Percentiles rank a stretch among this genome's conserved stretches.
phyloP scores from a whole-genome alignment of 768 basidiomycete genomes.

The Leccinum uliginosum region DNA sequence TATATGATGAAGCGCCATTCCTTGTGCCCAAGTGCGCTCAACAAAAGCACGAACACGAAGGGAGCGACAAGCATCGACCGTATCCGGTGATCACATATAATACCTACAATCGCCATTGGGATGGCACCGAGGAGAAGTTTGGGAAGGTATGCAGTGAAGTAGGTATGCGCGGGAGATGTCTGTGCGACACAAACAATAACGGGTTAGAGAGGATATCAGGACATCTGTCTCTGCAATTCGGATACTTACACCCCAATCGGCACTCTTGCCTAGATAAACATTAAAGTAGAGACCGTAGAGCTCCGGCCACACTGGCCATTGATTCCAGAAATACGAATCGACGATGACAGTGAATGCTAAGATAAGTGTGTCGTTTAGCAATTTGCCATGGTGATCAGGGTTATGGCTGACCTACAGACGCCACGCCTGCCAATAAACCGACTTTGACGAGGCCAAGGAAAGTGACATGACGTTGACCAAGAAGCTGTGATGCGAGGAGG shows the following conservation, averaged over 20 bases:
- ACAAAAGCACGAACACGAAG: constrained; percentile 48
- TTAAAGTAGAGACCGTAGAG: constrained; percentile 78
- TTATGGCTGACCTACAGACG: constrained; percentile 47
- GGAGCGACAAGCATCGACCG: constrained; percentile 50
- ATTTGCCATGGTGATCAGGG: background rate
- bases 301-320: constrained; percentile 82
- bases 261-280: constrained; percentile 77
- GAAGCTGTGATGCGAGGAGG: constrained; percentile 53
- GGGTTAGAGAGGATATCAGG: constrained; percentile 1
- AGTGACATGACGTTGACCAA: constrained; percentile 40
- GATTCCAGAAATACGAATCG: constrained; percentile 86
- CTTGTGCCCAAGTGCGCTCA: constrained; percentile 86
- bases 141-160: constrained; percentile 66
- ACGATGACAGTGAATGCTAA: constrained; percentile 58
- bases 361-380: background rate
- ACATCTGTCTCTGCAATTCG: background rate
- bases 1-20: constrained; percentile 98
- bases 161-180: constrained; percentile 68
- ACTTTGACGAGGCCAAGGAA: constrained; percentile 43
- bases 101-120: constrained; percentile 57
- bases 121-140: constrained; percentile 67
- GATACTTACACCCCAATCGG: constrained; percentile 85
- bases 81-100: constrained; percentile 43
- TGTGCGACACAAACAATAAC: constrained; percentile 21
- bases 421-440: constrained; percentile 44